Evolutionary conservation across 129 eudicot genomes (phyloP), one percentile per base, ranked within the genome.

Genomic region (Apium graveolens): DNA sequence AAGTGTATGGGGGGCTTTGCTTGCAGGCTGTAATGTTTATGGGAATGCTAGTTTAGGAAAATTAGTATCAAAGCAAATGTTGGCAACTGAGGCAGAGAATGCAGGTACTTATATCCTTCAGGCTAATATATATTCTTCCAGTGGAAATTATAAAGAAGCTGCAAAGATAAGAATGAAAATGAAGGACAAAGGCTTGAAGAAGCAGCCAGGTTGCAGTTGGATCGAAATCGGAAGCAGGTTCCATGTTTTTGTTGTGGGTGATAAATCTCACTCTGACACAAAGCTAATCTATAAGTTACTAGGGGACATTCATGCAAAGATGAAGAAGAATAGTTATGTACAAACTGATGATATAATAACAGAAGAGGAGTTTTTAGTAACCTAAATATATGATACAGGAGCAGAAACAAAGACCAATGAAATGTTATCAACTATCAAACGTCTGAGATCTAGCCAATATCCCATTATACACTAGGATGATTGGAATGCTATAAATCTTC

Each of bases 151-250:
- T 29, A 57, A 5, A 57, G 68, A 57, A 57, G 68, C 68, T 57
- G 68, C 68, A n/a, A n/a, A 57, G 7, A 11, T 57, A n/a, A 57
- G 68, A 26, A 6, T 24, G 13, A 57, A 57, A 57, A 57, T 57
- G 69, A 62, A 62, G 35, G 35, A 62, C 34, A 62, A 62, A 27
- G 69, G 69, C 34, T 62, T 62, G 35, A 62, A 62, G 69, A 62
- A 62, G 69, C 69, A 62, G 35, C 69, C 69, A 62, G 69, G 69
- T 62, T 62, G 69, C 69, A 62, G 69, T 62, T 44, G 48, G 48
- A 44, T 44, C 48, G 48, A 44, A 44, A 44, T 44, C 4, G 71
- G 38, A 31, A 65, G 12, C 32, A 65, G 71, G 71, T 65, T 65
- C 11, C 14, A 44, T 44, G 71, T 65, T 12, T 65, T 65, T 65